Evolutionary conservation across 2,329 filamentous ascomycete genomes (phyloP), one percentile per base, ranked within the genome.

Genomic region (Acarospora socialis): DNA sequence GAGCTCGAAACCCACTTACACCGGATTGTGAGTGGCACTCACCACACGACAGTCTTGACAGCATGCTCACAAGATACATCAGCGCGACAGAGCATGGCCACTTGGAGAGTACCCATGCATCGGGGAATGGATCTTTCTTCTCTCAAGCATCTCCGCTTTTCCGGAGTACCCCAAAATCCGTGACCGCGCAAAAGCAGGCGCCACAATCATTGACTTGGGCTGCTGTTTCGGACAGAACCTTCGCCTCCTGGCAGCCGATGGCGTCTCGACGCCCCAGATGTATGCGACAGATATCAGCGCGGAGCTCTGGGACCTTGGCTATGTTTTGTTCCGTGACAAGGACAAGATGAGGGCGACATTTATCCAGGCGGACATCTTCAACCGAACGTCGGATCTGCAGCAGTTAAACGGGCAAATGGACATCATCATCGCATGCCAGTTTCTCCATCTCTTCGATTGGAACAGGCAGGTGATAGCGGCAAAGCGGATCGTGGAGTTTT

Each of bases 161-260:
- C 21, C 30, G 9, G n/a, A 22, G 9, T 33, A 33, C 18, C 22
- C 30, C 12, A 18, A 27, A 14, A n/a, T 33, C 8, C 30, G 25
- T 3, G 14, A n/a, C 7, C 15, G 30, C 20, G 22, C 17, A 27
- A n/a, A 12, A 13, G 22, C 15, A 20, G 22, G 22, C 9, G 13
- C 14, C 3, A n/a, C n/a, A n/a, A n/a, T n/a, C n/a, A n/a, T n/a
- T n/a, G 36, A 35, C 15, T 30, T 24, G 5, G 30, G 35, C n/a
- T 37, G 30, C 25, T 37, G 32, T 26, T 34, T 37, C n/a, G 33
- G 33, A 8, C 27, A 30, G 15, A 21, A 35, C 15, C n/a, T 35
- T 4, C 33, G 33, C 15, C 22, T 12, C 7, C 13, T 31, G 7
- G 21, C 17, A 2, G 15, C 21, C n/a, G 28, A 35, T 27, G 12